Base-by-base conservation (phyloP, 2,329 filamentous ascomycete species). In the Nemania sp. region DNA sequence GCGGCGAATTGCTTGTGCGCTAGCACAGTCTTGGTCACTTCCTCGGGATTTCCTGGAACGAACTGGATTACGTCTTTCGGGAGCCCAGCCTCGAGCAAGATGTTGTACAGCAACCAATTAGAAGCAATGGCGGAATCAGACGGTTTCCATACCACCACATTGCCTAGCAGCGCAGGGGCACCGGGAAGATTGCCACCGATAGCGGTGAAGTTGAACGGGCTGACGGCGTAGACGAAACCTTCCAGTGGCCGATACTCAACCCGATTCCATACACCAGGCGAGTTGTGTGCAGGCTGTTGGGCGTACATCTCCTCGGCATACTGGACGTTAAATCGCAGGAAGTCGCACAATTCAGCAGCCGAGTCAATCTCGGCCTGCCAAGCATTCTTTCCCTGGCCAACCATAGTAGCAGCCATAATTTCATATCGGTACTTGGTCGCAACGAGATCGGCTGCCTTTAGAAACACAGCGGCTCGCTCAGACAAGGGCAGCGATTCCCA, bases 321-420 rank as follows among this genome's bases (percentile, higher is more conserved):
- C 72, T 92, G 86, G 48, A 97, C 93, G 69, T 94, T 94, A 79
- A 97, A 96, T 69, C 91, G 85, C 70, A 97, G 78, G 75, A 97
- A 97, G 72, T 99, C 93, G 64, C 84, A 88, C 64, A 96, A 76
- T 79, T 99, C 94, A 7, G 93, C 93, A 15, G 93, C 93, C 33
- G 92, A 83, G 73, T 97, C 93, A 61, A 97, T 97, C 80, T 99
- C 93, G n/a, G 94, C 93, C 75, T 99, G 93, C 91, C 91, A 97
- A 42, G 90, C 91, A 72, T 97, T 97, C 83, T 97, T 97, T 67
- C 94, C 93, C 75, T 99, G 93, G 57, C 93, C 94, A 26, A 96
- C 79, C 84, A 97, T 96, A 12, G 94, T 97, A 39, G 91, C 85
- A 6, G 94, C 93, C 89, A 97, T 96, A 65, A 99, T 84, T 52